These are phyloP conservation scores for Wallacemonas sp. DNA, from an alignment of 208 protist species.

Conservation along the genomic window DNA sequence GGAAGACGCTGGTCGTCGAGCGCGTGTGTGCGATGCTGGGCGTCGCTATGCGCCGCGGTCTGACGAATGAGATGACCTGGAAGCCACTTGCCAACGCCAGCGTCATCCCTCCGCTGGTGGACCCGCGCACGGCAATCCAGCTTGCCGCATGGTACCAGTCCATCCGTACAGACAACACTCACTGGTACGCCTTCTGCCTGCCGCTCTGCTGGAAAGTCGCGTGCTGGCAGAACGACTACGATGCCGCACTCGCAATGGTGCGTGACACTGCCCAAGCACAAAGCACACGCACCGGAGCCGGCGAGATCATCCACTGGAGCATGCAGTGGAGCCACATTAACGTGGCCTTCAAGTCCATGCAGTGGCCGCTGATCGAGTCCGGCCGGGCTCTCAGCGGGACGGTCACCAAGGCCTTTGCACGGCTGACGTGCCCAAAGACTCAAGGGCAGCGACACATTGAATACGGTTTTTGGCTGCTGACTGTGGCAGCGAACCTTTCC, in stretches of 20 bases:
- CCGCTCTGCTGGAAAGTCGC: conserved; percentile 66
- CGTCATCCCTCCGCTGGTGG: conserved; percentile 53
- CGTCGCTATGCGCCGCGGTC: conserved; percentile 34
- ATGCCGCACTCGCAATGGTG: conserved; percentile 45
- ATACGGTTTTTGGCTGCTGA: conserved; percentile 70
- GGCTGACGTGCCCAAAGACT: conserved; percentile 49
- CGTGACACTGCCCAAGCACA: conserved; percentile 38
- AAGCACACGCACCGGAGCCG: conserved; percentile 9
- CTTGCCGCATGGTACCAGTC: conserved; percentile 43
- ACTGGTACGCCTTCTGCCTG: conserved; percentile 75
- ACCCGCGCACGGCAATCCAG: conserved; percentile 37
- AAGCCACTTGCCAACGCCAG: conserved; percentile 37
- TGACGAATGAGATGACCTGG: conserved; percentile 43
- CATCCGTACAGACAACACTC: conserved; percentile 42
- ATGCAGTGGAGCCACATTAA: conserved; percentile 45
- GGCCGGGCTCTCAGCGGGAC: conserved; percentile 38
- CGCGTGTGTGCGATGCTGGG: conserved; percentile 66
- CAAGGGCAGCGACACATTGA: conserved; percentile 66
- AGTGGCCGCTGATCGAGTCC: conserved; percentile 32
- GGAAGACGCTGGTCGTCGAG: conserved; percentile 45
- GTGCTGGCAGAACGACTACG: conserved; percentile 58
- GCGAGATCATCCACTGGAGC: conserved; percentile 40
- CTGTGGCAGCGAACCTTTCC: conserved; percentile 37
- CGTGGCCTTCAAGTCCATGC: conserved; percentile 49
- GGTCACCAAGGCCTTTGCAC: conserved; percentile 48